Base-by-base conservation (phyloP, 371 early-diverging fungal genomes). In the Smittium culicis region DNA sequence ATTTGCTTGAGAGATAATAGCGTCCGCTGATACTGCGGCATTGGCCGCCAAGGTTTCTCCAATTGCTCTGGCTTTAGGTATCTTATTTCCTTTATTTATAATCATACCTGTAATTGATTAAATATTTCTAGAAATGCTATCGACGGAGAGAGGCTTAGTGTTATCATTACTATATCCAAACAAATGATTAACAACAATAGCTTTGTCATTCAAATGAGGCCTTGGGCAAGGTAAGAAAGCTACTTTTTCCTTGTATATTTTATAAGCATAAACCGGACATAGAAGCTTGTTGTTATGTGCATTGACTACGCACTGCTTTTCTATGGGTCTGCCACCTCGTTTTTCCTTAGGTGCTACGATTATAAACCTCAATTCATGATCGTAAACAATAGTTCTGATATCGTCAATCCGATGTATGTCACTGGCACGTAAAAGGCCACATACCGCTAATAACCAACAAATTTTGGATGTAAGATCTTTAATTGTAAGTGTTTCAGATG, bases 281-380 rank as follows among this genome's bases (percentile, higher is more conserved):
- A 54, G 17, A 17, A 17, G 17, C n/a, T n/a, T 17, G 54, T 54
- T n/a, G n/a, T n/a, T 54, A n/a, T 54, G 54, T 17, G 17, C n/a
- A 54, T 54, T 54, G n/a, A 54, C n/a, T 54, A 17, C n/a, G 17
- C 17, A 17, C n/a, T 54, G 17, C 54, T 54, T 54, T 17, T 17
- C n/a, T 17, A 54, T 54, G 17, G 54, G 54, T 54, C 17, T 17
- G 17, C 54, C 54, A 17, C n/a, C 54, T 54, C 54, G 17, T n/a
- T 54, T 54, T n/a, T 54, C 54, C n/a, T 54, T 54, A 54, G 54
- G 54, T 17, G 54, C 54, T n/a, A 54, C 54, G 17, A 54, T n/a
- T 54, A 54, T 54, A 17, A 54, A 17, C 17, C 54, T 54, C n/a
- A 54, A 17, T 17, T 54, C 17, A n/a, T 54, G 54, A 17, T 54